These are phyloP conservation scores for Colletotrichum godetiae DNA, from an alignment of 2,329 filamentous ascomycete species.

Conservation along the genomic window DNA sequence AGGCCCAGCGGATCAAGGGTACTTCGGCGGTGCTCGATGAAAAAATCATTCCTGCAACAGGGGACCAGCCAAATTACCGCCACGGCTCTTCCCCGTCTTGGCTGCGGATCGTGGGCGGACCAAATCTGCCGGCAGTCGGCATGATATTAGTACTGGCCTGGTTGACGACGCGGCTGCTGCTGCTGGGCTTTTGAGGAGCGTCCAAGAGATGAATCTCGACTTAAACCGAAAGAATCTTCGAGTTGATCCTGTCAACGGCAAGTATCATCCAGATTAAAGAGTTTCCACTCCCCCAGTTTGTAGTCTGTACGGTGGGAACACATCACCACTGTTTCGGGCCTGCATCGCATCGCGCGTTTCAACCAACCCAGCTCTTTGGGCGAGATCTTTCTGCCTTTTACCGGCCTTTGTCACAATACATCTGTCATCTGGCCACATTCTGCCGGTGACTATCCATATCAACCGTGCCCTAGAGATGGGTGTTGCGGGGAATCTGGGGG, in stretches of 20 bases:
- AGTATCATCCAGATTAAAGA: too few relatives aligned
- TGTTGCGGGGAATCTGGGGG: conserved; percentile 18
- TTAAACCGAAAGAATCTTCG: not conserved
- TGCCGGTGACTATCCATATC: not conserved
- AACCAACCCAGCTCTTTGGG: conserved; percentile 14
- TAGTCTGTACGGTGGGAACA: conserved; percentile 10
- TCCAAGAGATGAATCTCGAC: not conserved
- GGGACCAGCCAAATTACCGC: not conserved
- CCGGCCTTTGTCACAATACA: conserved; percentile 14
- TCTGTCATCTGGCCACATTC: conserved; percentile 5
- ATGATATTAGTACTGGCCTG: not conserved
- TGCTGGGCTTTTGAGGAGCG: not conserved
- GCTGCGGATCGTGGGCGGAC: conserved; percentile 4
- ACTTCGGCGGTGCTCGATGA: not conserved
- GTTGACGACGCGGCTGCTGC: not conserved
- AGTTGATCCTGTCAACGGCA: not conserved
- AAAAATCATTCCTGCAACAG: not conserved
- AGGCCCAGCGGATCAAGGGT: not conserved
- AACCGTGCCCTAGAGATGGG: not conserved
- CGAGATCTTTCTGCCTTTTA: not conserved
- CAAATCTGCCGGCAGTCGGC: conserved; percentile 6
- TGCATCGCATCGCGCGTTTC: conserved; percentile 22
- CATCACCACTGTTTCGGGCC: conserved; percentile 7
- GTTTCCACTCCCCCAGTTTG: not conserved
- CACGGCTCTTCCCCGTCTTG: conserved; percentile 22